Conservation (phyloP, 1,284 basidiomycete genomes). For the Leccinum laetum region DNA sequence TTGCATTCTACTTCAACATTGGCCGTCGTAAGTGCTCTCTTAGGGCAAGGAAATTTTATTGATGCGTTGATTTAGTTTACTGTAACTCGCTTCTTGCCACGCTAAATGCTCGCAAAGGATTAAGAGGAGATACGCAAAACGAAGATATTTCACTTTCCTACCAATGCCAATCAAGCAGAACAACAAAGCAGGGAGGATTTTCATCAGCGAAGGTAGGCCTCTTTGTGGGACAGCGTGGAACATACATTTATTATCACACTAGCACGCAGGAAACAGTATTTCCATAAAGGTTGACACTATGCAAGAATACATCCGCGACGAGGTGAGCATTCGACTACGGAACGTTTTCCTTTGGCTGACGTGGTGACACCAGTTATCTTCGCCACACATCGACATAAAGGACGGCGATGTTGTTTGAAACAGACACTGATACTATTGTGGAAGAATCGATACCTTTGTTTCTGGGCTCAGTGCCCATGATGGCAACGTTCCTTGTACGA, state of each 20-base stretch:
- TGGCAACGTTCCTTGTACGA: background rate
- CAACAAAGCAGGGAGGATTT: conserved; percentile 1
- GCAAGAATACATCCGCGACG: conserved; percentile 29
- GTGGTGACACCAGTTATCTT: background rate
- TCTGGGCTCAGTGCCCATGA: background rate
- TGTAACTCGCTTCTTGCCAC: conserved; percentile 50
- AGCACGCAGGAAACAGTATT: conserved; percentile 32
- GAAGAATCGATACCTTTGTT: background rate
- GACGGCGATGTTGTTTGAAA: background rate
- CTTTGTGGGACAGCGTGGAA: too few species aligned
- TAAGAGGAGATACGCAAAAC: conserved; percentile 25
- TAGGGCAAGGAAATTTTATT: background rate
- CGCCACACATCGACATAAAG: conserved; percentile 1
- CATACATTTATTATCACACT: conserved; percentile 9
- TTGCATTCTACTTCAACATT: conserved; percentile 49
- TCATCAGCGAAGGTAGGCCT: conserved; percentile 10
- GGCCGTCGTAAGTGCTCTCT: conserved; percentile 40
- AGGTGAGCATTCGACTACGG: conserved; percentile 18
- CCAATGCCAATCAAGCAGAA: background rate
- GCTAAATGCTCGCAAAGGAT: conserved; percentile 43
- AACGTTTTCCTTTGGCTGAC: background rate
- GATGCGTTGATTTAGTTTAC: conserved; percentile 37
- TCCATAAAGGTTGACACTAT: conserved; percentile 36
- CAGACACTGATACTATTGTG: background rate
- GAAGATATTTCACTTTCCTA: conserved; percentile 16